These are phyloP conservation scores for Macaranga tanarius DNA, from an alignment of 441 rosid species.

Conservation along the genomic window DNA sequence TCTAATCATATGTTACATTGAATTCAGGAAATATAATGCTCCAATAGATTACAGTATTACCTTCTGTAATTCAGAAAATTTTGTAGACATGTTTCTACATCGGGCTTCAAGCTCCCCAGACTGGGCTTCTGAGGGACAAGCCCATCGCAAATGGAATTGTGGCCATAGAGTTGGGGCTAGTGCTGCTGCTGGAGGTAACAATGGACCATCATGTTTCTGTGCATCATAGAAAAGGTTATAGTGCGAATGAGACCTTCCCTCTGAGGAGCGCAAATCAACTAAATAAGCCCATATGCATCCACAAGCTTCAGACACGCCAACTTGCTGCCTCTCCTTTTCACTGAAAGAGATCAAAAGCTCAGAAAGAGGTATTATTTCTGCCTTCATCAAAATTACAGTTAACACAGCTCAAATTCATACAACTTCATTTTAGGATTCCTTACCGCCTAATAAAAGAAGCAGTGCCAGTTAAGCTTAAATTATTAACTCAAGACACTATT, in stretches of 20 bases:
- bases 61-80: constrained; percentile 71
- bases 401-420: neutral
- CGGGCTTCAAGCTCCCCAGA: constrained; percentile 76
- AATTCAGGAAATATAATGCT: neutral
- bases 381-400: neutral
- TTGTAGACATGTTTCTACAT: constrained; percentile 66
- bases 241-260: constrained; percentile 66
- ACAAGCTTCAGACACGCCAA: constrained; percentile 61
- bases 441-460: neutral
- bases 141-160: constrained; percentile 96
- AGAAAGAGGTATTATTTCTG: neutral
- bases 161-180: constrained; percentile 98
- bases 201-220: constrained; percentile 51
- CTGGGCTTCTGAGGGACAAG: constrained; percentile 84
- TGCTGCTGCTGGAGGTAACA: constrained; percentile 95
- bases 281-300: constrained; percentile 93
- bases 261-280: constrained; percentile 63
- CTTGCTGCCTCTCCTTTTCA: constrained; percentile 85
- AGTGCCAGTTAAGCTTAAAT: neutral
- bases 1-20: neutral
- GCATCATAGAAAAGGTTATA: constrained; percentile 80
- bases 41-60: constrained; percentile 30
- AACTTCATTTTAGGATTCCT: neutral
- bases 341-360: constrained; percentile 41
- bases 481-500: neutral